These are phyloP conservation scores for Potentilla sterilis DNA, from an alignment of 306 rosid species.

Conservation along the genomic window DNA sequence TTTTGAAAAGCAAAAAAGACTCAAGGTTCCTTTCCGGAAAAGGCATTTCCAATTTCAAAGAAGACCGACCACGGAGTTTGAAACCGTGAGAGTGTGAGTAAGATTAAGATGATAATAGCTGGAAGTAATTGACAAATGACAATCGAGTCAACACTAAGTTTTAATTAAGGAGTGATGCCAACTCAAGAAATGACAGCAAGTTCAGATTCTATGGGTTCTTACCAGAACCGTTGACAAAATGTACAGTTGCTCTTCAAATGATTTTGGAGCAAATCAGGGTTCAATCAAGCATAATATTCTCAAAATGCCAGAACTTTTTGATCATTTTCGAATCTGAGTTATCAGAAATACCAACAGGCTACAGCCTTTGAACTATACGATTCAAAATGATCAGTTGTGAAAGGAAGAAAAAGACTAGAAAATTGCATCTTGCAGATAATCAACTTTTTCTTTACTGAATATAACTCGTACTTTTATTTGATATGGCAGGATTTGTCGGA, in stretches of 20 bases:
- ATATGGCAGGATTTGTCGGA: slow-evolving; percentile 44
- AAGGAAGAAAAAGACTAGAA: too few species aligned
- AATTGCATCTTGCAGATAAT: too few species aligned
- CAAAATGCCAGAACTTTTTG: background rate
- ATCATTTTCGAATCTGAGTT: background rate
- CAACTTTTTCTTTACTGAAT: slow-evolving; percentile 32
- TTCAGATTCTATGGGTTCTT: slow-evolving; percentile 17
- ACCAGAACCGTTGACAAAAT: slow-evolving; percentile 23
- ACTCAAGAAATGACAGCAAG: slow-evolving; percentile 2
- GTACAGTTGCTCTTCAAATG: background rate
- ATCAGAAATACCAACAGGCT: too few species aligned
- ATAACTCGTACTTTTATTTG: slow-evolving; percentile 49
- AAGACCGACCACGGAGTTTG: slow-evolving; percentile 23
- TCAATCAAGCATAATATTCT: background rate
- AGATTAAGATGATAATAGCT: background rate
- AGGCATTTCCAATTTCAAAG: background rate
- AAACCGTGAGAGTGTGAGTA: background rate
- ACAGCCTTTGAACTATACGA: too few species aligned
- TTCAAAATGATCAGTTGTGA: background rate
- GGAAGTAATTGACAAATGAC: background rate
- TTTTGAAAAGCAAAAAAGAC: background rate
- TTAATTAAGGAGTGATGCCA: background rate
- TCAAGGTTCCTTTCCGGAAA: background rate
- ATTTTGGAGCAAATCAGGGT: slow-evolving; percentile 7
- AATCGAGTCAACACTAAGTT: slow-evolving; percentile 13